Conservation (phyloP, 441 rosid species). For the Iberis amara region DNA sequence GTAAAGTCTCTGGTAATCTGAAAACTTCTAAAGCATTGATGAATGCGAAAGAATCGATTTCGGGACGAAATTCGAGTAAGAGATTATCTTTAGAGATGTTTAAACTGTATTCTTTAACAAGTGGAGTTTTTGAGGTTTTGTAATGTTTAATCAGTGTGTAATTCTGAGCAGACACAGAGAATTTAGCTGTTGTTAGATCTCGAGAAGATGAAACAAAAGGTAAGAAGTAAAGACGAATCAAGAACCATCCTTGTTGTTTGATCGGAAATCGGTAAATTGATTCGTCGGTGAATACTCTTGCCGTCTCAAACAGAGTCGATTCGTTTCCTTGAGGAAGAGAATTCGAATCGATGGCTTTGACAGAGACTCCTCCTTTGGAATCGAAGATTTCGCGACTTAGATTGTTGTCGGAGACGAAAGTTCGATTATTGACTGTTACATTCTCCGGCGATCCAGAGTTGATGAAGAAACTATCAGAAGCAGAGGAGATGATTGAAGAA, state of each 20-base stretch:
- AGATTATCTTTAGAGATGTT: constrained; percentile 41
- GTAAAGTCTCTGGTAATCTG: constrained; percentile 50
- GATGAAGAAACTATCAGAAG: constrained; percentile 47
- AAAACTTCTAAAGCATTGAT: constrained; percentile 72
- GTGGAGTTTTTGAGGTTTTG: constrained; percentile 27
- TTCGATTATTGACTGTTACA: constrained; percentile 39
- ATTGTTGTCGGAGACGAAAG: constrained; percentile 45
- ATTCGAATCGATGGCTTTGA: constrained; percentile 28
- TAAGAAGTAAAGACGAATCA: constrained; percentile 69
- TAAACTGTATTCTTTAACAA: constrained; percentile 57
- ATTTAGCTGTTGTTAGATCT: constrained; percentile 51
- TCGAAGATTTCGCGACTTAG: constrained; percentile 13
- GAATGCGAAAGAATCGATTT: constrained; percentile 49
- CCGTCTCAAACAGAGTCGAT: constrained; percentile 50
- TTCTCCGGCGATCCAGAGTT: constrained; percentile 62
- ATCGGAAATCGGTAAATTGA: constrained; percentile 48
- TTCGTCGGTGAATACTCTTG: constrained; percentile 41
- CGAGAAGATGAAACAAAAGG: constrained; percentile 38
- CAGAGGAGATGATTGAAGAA: constrained; percentile 38
- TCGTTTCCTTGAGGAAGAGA: constrained; percentile 29
- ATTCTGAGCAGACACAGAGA: constrained; percentile 65
- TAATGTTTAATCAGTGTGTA: constrained; percentile 56
- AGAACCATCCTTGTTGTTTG: constrained; percentile 47
- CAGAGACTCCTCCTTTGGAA: constrained; percentile 13
- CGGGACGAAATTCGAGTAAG: constrained; percentile 47